Evolutionary conservation across 2,329 filamentous ascomycete genomes (phyloP).

Genomic region (Bertia moriformis): DNA sequence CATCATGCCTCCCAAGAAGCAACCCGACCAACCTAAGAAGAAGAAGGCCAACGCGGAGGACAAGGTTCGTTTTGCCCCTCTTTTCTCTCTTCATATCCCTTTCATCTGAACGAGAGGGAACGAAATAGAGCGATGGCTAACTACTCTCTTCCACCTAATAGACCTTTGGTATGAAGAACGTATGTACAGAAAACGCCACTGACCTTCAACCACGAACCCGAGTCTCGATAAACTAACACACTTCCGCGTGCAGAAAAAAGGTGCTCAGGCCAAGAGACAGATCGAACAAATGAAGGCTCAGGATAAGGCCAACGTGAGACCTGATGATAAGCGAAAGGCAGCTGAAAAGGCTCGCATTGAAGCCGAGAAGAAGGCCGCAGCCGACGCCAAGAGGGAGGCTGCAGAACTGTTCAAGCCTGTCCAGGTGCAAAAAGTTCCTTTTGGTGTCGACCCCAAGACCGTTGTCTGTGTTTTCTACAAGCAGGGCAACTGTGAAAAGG

Average conservation of each 20-base stretch:
- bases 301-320: slow-evolving; percentile 58
- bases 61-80: background rate
- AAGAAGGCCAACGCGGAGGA: background rate
- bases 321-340: slow-evolving; percentile 36
- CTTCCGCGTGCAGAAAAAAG: slow-evolving; percentile 59
- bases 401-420: slow-evolving; percentile 76
- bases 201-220: background rate
- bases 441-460: slow-evolving; percentile 95
- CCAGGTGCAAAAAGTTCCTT: slow-evolving; percentile 93
- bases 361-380: slow-evolving; percentile 81
- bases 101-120: too few species aligned
- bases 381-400: slow-evolving; percentile 67
- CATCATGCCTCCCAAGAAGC: slow-evolving; percentile 1
- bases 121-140: background rate
- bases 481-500: slow-evolving; percentile 94
- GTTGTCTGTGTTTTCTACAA: slow-evolving; percentile 94
- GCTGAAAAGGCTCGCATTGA: slow-evolving; percentile 47
- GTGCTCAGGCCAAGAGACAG: slow-evolving; percentile 72
- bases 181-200: too few species aligned
- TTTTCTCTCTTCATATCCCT: too few species aligned
- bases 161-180: slow-evolving; percentile 98
- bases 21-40: background rate
- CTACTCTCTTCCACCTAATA: slow-evolving; percentile 15
- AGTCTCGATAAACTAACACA: background rate
- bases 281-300: slow-evolving; percentile 73